A percentile compares a stretch with the other conserved stretches of the same genome.
Evolutionary conservation across 257 asterid genomes (phyloP).

Genomic region (Vinca minor): DNA sequence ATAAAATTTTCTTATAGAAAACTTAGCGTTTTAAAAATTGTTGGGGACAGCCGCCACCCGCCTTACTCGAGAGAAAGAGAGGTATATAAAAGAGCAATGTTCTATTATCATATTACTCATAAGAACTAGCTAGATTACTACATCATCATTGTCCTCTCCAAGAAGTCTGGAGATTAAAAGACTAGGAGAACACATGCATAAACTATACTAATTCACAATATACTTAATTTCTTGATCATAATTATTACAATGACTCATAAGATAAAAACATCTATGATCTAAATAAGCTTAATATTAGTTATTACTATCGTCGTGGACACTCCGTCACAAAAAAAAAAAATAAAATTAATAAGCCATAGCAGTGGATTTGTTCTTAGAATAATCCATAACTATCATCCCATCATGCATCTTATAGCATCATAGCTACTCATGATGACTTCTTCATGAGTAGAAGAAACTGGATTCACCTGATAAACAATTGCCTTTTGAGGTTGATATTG

Average conservation of each 20-base stretch:
- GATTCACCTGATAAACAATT: conserved; percentile 22
- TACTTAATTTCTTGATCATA: neutral
- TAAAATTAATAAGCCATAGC: conserved; percentile 34
- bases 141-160: neutral
- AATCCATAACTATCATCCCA: conserved; percentile 15
- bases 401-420: conserved; percentile 26
- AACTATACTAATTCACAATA: neutral
- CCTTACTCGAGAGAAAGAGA: too few species aligned
- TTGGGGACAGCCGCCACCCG: too few species aligned
- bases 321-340: too few species aligned
- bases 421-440: conserved; percentile 3
- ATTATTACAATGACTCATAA: neutral
- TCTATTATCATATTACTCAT: neutral
- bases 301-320: too few species aligned
- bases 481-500: conserved; percentile 24
- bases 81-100: neutral
- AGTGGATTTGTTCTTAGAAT: conserved; percentile 23
- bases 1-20: too few species aligned
- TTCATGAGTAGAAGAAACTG: conserved; percentile 10
- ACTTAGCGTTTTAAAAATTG: too few species aligned
- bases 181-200: neutral
- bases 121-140: neutral
- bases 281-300: neutral
- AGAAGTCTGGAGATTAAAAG: conserved; percentile 3
- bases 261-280: neutral